Evolutionary conservation across 108 stramenopile genomes (phyloP).

Genomic region (Chaetoceros muelleri): DNA sequence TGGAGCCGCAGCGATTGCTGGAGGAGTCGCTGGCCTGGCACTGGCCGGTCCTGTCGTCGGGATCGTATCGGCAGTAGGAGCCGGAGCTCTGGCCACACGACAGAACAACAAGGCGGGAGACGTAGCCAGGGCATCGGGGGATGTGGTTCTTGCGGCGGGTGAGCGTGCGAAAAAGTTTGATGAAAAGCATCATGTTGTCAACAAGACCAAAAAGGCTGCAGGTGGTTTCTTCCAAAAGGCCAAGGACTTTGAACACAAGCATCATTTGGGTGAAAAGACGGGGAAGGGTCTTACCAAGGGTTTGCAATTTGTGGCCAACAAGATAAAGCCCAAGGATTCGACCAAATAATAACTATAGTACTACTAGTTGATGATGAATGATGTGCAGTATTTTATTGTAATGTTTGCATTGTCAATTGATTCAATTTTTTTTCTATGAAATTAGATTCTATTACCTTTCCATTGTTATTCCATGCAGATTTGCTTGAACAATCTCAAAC

Average conservation of each 20-base stretch:
- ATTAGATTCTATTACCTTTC: too few relatives aligned
- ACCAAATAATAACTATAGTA: too few relatives aligned
- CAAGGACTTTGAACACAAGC: constrained; percentile 45
- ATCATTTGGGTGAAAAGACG: constrained; percentile 34
- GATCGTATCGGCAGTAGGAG: constrained; percentile 41
- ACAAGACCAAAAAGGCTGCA: constrained; percentile 44
- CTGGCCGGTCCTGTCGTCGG: constrained; percentile 58
- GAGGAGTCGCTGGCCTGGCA: constrained; percentile 52
- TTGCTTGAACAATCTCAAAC: too few relatives aligned
- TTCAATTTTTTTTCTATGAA: too few relatives aligned
- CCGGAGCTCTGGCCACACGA: constrained; percentile 38
- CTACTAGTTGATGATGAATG: too few relatives aligned
- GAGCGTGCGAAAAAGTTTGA: constrained; percentile 44
- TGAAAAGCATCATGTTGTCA: constrained; percentile 55
- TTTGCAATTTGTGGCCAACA: constrained; percentile 1
- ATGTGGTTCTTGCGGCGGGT: constrained; percentile 34
- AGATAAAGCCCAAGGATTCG: background rate
- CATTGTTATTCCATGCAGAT: too few relatives aligned
- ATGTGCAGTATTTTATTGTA: too few relatives aligned
- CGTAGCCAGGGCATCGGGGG: constrained; percentile 43
- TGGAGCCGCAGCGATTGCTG: constrained; percentile 46
- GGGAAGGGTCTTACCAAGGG: background rate
- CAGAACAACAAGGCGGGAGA: constrained; percentile 27
- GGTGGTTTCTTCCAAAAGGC: constrained; percentile 9
- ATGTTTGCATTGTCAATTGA: too few relatives aligned